Percentiles rank a stretch among this genome's conserved stretches.
phyloP scores from a whole-genome alignment of 2,329 filamentous ascomycete genomes.

The Fusarium udum region DNA sequence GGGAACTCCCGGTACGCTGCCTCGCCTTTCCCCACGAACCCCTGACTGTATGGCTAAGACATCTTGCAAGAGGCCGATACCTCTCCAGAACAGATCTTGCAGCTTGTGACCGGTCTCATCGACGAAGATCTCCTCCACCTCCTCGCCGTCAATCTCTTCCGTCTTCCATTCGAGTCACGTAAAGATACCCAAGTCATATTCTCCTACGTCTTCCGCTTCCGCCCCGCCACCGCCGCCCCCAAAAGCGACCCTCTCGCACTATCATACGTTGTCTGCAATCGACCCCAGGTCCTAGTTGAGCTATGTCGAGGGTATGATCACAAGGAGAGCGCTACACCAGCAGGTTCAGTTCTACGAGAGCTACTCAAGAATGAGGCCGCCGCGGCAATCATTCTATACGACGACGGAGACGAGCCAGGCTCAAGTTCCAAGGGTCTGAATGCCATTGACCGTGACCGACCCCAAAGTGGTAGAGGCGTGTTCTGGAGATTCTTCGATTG shows the following conservation, averaged over 20 bases:
- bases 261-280: slow-evolving; percentile 85
- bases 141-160: slow-evolving; percentile 83
- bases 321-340: slow-evolving; percentile 90
- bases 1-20: slow-evolving; percentile 81
- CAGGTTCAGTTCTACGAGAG: slow-evolving; percentile 88
- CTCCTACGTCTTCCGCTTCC: slow-evolving; percentile 92
- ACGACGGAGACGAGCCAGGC: slow-evolving; percentile 78
- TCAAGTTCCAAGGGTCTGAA: slow-evolving; percentile 80
- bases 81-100: slow-evolving; percentile 86
- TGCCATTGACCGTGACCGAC: slow-evolving; percentile 78
- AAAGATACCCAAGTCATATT: slow-evolving; percentile 97
- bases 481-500: slow-evolving; percentile 98
- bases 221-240: slow-evolving; percentile 72
- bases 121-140: slow-evolving; percentile 89
- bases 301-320: slow-evolving; percentile 90
- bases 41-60: slow-evolving; percentile 24
- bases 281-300: slow-evolving; percentile 87
- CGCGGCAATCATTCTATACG: slow-evolving; percentile 90
- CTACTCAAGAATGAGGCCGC: slow-evolving; percentile 90
- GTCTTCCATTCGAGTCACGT: slow-evolving; percentile 92
- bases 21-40: background rate
- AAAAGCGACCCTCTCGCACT: slow-evolving; percentile 84
- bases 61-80: slow-evolving; percentile 77
- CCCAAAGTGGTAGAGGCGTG: slow-evolving; percentile 81
- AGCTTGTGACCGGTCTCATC: slow-evolving; percentile 84